These are phyloP conservation scores for Suillus brevipes DNA, from an alignment of 768 basidiomycete species.

Conservation along the genomic window DNA sequence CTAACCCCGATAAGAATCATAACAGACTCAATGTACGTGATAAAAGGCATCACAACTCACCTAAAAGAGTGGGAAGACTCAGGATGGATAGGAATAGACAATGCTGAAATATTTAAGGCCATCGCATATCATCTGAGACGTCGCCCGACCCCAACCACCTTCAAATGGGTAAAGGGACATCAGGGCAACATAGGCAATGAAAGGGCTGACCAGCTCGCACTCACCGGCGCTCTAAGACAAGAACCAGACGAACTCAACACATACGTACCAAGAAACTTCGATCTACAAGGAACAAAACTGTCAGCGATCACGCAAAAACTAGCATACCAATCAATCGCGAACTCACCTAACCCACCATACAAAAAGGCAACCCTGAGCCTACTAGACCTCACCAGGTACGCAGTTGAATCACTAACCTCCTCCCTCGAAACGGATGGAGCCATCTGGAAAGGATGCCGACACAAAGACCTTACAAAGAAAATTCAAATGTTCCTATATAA, in stretches of 20 bases:
- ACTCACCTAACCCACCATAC: too few relatives aligned
- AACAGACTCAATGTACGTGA: neutral
- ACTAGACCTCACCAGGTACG: neutral
- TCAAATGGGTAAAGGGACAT: neutral
- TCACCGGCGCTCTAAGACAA: too few relatives aligned
- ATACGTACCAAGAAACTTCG: neutral
- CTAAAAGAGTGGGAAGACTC: too few relatives aligned
- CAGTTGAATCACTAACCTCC: neutral
- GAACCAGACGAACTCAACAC: neutral
- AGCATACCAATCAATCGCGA: neutral
- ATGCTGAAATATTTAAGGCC: neutral
- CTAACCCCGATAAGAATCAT: neutral
- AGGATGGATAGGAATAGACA: neutral
- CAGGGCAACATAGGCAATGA: neutral
- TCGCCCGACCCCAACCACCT: neutral
- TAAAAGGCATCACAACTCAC: slow-evolving; percentile 6
- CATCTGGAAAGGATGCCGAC: neutral
- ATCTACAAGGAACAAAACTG: neutral
- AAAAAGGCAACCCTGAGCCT: neutral
- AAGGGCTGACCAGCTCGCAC: neutral
- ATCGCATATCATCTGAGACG: neutral
- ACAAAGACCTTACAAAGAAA: neutral
- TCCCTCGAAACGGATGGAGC: neutral
- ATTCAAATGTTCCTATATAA: neutral
- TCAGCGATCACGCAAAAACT: neutral